Conservation (phyloP, 495 filamentous ascomycete genomes). For the Mytilinidion resinicola region DNA sequence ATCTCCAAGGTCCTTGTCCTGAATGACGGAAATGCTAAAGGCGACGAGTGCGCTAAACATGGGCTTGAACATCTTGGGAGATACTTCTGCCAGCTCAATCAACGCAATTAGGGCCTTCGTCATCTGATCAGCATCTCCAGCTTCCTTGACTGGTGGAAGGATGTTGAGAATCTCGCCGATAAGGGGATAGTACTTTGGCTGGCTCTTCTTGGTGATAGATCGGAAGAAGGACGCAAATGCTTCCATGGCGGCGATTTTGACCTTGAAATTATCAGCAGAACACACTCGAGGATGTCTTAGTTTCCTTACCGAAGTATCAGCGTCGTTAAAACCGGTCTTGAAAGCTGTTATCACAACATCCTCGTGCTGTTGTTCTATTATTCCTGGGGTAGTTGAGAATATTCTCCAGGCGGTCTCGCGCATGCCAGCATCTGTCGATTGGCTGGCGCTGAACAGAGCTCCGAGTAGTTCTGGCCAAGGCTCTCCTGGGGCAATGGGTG, state of each 20-base stretch:
- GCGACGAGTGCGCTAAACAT: constrained; percentile 85
- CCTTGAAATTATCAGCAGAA: constrained; percentile 41
- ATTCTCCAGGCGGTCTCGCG: constrained; percentile 89
- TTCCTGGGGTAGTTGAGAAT: constrained; percentile 88
- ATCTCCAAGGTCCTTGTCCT: constrained; percentile 90
- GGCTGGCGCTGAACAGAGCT: constrained; percentile 80
- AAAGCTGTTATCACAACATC: constrained; percentile 79
- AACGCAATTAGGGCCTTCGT: constrained; percentile 81
- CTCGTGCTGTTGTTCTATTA: constrained; percentile 94
- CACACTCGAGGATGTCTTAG: not conserved
- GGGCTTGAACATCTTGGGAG: constrained; percentile 92
- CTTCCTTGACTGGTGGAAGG: constrained; percentile 84
- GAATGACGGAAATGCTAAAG: constrained; percentile 86
- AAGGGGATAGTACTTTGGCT: constrained; percentile 77
- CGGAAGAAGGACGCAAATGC: constrained; percentile 95
- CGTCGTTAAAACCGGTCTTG: constrained; percentile 84
- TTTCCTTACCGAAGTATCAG: constrained; percentile 61
- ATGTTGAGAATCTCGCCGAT: constrained; percentile 88
- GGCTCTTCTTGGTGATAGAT: constrained; percentile 75
- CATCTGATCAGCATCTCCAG: constrained; percentile 79
- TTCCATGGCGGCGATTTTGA: constrained; percentile 89
- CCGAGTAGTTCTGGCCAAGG: constrained; percentile 87
- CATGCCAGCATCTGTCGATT: constrained; percentile 69
- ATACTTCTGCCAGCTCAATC: constrained; percentile 86
- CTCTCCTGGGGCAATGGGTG: constrained; percentile 49